A percentile compares a stretch with the other conserved stretches of the same genome.
phyloP scores from a whole-genome alignment of 2,329 filamentous ascomycete genomes.

The Talaromyces verruculosus region DNA sequence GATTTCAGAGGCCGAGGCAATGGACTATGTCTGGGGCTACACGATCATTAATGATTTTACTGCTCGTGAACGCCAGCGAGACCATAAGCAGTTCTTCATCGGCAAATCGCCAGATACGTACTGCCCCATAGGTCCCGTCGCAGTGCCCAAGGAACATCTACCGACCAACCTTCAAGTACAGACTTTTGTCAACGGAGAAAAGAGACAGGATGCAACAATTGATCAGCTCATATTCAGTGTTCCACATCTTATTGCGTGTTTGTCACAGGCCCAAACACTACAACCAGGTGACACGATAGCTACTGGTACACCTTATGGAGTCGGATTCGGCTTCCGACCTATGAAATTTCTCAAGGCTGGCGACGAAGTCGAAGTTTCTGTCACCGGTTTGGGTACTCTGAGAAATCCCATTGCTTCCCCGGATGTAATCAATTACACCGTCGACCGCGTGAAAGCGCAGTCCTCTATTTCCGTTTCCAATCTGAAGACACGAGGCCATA shows the following conservation, averaged over 20 bases:
- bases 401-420: conserved; percentile 42
- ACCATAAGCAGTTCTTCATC: conserved; percentile 62
- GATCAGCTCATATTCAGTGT: conserved; percentile 12
- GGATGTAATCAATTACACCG: conserved; percentile 15
- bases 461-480: conserved; percentile 35
- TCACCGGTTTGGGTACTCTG: conserved; percentile 45
- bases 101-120: conserved; percentile 58
- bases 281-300: conserved; percentile 18
- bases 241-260: conserved; percentile 4
- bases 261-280: conserved; percentile 16
- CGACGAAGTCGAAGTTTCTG: conserved; percentile 45
- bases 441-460: conserved; percentile 25
- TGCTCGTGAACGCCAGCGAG: conserved; percentile 54
- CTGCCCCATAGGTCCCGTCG: conserved; percentile 57
- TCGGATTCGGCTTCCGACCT: conserved; percentile 50
- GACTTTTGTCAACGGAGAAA: conserved; percentile 53
- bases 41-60: conserved; percentile 61
- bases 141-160: conserved; percentile 50
- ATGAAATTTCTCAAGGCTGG: conserved; percentile 45
- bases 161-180: conserved; percentile 44
- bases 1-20: conserved; percentile 48
- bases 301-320: conserved; percentile 40
- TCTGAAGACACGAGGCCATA: conserved; percentile 31
- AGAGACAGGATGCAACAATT: conserved; percentile 48
- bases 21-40: conserved; percentile 57